Base-by-base conservation (phyloP, 345 rosid species). In the Citrus reticulata region DNA sequence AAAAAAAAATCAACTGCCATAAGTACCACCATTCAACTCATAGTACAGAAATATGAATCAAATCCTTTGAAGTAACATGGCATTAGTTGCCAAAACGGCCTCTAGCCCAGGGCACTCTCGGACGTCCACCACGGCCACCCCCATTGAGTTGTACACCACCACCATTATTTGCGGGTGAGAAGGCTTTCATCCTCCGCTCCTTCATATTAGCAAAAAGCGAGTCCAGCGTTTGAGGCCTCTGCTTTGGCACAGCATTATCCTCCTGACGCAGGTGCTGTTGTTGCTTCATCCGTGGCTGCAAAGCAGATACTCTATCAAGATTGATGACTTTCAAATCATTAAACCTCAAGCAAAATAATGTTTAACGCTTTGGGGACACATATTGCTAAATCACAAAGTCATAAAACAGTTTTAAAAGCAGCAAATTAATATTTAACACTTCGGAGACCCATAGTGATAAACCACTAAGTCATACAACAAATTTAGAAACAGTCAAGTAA, bases 191-290 rank as follows among this genome's bases (percentile, higher is more conserved):
- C 74, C 98, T 87, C 87, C 91, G 90, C 85, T 93, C 94, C 81
- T 91, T 91, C 97, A 93, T 87, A 83, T 84, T 88, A 25, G 98
- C 97, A 89, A 92, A 93, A 54, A 90, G 82, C 1, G 97, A 91
- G 79, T 95, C 98, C 66, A 95, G 85, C 4, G 98, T 95, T 54
- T 91, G 88, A 63, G 95, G 88, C 88, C 85, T 83, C 83, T 86
- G 94, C 70, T 83, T 87, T 27, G 83, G 68, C 54, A 77, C 84
- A 29, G 55, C 79, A 77, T 80, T 87, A 46, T 82, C 87, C 55
- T 80, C 85, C 59, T 70, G 86, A 63, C 77, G 74, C 60, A 39
- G 80, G 54, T 79, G 82, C 39, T 75, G 84, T 39, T 61, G 87
- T 35, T 78, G 87, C 58, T 73, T 83, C 72, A 9, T 35, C n/a